phyloP scores from a whole-genome alignment of 805 yeast genomes.

The Kodamaea jinghongensis region DNA sequence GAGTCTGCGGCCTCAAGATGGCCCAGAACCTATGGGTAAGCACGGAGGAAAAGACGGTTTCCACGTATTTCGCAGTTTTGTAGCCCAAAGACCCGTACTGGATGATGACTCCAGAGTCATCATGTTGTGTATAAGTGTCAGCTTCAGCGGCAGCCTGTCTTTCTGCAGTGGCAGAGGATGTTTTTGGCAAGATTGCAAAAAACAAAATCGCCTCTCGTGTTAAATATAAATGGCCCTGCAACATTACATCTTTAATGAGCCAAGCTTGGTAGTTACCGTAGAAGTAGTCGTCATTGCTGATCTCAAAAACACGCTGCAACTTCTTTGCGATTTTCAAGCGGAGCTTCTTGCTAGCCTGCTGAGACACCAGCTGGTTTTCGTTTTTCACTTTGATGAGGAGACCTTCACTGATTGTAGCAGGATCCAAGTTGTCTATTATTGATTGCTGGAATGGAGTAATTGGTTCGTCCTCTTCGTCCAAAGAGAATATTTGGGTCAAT shows the following conservation, averaged over 20 bases:
- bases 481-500: too few species aligned
- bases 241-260: constrained; percentile 75
- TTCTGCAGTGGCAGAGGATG: constrained; percentile 9
- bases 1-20: constrained; percentile 62
- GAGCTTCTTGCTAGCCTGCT: constrained; percentile 13
- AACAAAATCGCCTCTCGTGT: constrained; percentile 66
- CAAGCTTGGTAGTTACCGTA: constrained; percentile 69
- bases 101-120: constrained; percentile 25
- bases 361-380: background rate
- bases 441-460: constrained; percentile 27
- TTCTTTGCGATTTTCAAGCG: constrained; percentile 33
- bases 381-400: constrained; percentile 13
- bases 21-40: constrained; percentile 71
- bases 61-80: constrained; percentile 39
- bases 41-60: constrained; percentile 30
- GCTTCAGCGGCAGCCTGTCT: constrained; percentile 1
- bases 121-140: constrained; percentile 13
- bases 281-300: constrained; percentile 56
- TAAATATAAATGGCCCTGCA: constrained; percentile 82
- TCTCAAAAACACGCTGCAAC: constrained; percentile 35
- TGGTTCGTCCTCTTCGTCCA: background rate
- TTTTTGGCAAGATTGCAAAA: constrained; percentile 73
- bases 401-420: constrained; percentile 15
- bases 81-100: constrained; percentile 39
- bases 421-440: constrained; percentile 27